A percentile compares a stretch with the other conserved stretches of the same genome.
Evolutionary conservation across 345 rosid species (phyloP).

Genomic region (Draba incana): DNA sequence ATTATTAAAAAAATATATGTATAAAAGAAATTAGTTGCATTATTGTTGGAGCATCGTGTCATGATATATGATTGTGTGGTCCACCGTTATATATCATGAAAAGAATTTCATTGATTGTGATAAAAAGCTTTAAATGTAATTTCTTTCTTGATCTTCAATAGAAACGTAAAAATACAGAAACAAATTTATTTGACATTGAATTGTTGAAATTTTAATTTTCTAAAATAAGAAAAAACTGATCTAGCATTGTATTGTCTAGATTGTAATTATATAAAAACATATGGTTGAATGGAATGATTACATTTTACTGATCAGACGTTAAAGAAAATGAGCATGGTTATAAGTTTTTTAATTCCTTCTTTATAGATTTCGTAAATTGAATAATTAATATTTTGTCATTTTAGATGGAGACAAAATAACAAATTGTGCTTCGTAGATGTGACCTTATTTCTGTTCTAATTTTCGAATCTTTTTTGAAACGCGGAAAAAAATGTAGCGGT

Average conservation of each 20-base stretch:
- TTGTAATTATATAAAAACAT: not conserved
- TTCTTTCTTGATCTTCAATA: not conserved
- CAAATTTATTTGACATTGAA: not conserved
- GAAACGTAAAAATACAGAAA: not conserved
- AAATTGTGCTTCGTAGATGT: slow-evolving; percentile 6
- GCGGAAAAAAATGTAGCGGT: slow-evolving; percentile 27
- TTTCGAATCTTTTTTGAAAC: not conserved
- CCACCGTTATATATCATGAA: slow-evolving; percentile 24
- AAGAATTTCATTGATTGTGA: not conserved
- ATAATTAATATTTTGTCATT: not conserved
- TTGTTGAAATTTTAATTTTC: not conserved
- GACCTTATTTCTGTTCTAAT: not conserved
- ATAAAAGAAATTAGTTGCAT: slow-evolving; percentile 1
- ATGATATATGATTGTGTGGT: slow-evolving; percentile 10
- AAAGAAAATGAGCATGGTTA: not conserved
- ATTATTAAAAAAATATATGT: too few relatives aligned
- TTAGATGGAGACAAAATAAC: not conserved
- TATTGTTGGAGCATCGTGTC: slow-evolving; percentile 14
- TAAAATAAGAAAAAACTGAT: not conserved
- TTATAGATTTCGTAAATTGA: too few relatives aligned
- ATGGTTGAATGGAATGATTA: not conserved
- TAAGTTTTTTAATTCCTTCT: too few relatives aligned
- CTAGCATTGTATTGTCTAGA: not conserved
- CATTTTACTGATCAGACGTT: not conserved
- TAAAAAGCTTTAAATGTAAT: not conserved